Conservation (phyloP, 2,329 filamentous ascomycete species). For the Fusarium duplospermum region DNA sequence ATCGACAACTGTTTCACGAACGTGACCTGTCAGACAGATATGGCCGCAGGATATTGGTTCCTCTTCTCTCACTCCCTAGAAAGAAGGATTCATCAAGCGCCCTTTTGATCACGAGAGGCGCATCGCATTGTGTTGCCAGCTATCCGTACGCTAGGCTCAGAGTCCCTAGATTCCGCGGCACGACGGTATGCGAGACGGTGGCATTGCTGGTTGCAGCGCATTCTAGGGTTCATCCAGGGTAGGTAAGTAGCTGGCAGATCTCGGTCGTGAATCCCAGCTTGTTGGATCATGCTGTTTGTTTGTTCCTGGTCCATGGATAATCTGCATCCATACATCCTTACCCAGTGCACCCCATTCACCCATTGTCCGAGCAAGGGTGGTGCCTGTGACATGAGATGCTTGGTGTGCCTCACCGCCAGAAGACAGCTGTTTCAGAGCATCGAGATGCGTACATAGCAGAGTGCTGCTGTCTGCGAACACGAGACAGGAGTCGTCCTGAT, state of each 20-base stretch:
- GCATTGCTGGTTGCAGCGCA: neutral
- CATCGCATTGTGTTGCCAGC: constrained; percentile 5
- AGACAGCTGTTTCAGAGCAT: constrained; percentile 35
- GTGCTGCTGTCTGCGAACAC: neutral
- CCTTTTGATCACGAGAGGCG: constrained; percentile 27
- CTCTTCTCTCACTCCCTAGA: neutral
- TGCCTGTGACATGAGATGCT: neutral
- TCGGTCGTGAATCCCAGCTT: neutral
- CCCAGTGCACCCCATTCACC: neutral
- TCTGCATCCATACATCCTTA: neutral
- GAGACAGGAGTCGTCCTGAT: neutral
- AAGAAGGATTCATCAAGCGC: constrained; percentile 2
- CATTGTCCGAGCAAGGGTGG: constrained; percentile 19
- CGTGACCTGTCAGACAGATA: constrained; percentile 34
- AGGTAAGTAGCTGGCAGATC: neutral
- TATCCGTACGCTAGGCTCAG: constrained; percentile 10
- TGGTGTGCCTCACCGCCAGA: constrained; percentile 29
- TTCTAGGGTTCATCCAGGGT: constrained; percentile 17
- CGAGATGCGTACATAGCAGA: constrained; percentile 20
- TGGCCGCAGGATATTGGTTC: constrained; percentile 20
- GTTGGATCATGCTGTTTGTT: neutral
- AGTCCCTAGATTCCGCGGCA: constrained; percentile 23
- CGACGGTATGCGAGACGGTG: neutral
- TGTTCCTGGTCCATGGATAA: constrained; percentile 4
- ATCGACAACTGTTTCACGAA: constrained; percentile 24